Evolutionary conservation across 2,329 filamentous ascomycete species (phyloP), one percentile per base, ranked within the genome.

Genomic region (Daldinia eschscholtzii): DNA sequence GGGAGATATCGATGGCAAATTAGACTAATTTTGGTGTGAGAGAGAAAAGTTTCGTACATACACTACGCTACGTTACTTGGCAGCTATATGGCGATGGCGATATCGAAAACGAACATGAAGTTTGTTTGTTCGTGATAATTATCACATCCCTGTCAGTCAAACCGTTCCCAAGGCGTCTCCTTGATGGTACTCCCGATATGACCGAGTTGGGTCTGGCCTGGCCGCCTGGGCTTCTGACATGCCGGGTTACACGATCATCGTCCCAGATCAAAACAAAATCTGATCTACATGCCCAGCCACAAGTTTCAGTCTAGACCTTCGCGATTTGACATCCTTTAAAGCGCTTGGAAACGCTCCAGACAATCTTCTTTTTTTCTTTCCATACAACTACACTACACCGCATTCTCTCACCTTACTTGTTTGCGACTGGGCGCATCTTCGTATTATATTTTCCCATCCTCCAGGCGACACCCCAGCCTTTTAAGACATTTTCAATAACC

Each of bases 241-340:
- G 53, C 46, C 56, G 66, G 46, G 57, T 64, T 67, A 42, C 61
- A 62, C 53, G 63, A 71, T 64, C 62, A 63, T 59, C 58, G 50
- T 65, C 42, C 65, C 46, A 64, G 68, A 68, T 71, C 62, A 59
- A 42, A 23, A 23, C 1, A 23, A 35, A 69, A 69, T 69, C 58
- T 60, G 66, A 69, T 67, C 65, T 62, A 58, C 68, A 57, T 23
- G 66, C 64, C 69, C 61, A 68, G 65, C 60, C 68, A 66, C 60
- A 30, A 30, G 57, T 61, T 61, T 35, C 35, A 67, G 63, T 71
- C 69, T 69, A 71, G 66, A 66, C 63, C 63, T 69, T 69, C 57
- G 33, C 65, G 15, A 60, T 61, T 56, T 18, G 57, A 64, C 59
- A 63, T 62, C 65, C 20, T 70, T 68, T 65, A 64, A 65, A 61